These are phyloP conservation scores for Knoxia roxburghii DNA, from an alignment of 257 asterid genomes.

Conservation along the genomic window DNA sequence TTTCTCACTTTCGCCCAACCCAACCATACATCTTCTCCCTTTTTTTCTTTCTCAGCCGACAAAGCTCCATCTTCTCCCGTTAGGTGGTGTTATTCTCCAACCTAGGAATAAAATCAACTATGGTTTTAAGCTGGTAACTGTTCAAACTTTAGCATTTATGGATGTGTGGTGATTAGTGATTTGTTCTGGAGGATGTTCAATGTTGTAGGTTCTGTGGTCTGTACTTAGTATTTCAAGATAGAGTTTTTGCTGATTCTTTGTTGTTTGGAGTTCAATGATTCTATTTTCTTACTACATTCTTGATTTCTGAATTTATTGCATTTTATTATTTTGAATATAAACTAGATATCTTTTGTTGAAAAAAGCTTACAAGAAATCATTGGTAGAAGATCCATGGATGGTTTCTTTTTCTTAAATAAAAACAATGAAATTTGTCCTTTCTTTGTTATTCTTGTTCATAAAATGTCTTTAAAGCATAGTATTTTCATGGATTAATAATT, in stretches of 20 bases:
- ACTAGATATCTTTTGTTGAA: neutral
- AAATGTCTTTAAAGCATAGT: too few relatives aligned
- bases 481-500: too few relatives aligned
- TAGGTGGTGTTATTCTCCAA: constrained; percentile 3
- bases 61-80: too few relatives aligned
- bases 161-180: neutral
- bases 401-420: too few relatives aligned
- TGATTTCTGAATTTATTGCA: neutral
- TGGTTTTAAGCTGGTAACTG: neutral
- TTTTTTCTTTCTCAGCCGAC: too few relatives aligned
- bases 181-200: neutral
- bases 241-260: neutral
- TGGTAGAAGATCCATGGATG: too few relatives aligned
- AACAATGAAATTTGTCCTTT: too few relatives aligned
- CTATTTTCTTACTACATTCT: neutral
- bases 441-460: too few relatives aligned
- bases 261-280: neutral
- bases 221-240: neutral
- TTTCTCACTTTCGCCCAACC: too few relatives aligned
- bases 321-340: neutral
- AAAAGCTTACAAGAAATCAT: neutral
- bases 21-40: too few relatives aligned
- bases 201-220: neutral
- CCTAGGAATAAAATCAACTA: neutral
- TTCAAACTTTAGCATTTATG: neutral